A percentile compares a stretch with the other conserved stretches of the same genome.
phyloP scores from a whole-genome alignment of 805 yeast genomes.

The Lipomyces mesembrius region DNA sequence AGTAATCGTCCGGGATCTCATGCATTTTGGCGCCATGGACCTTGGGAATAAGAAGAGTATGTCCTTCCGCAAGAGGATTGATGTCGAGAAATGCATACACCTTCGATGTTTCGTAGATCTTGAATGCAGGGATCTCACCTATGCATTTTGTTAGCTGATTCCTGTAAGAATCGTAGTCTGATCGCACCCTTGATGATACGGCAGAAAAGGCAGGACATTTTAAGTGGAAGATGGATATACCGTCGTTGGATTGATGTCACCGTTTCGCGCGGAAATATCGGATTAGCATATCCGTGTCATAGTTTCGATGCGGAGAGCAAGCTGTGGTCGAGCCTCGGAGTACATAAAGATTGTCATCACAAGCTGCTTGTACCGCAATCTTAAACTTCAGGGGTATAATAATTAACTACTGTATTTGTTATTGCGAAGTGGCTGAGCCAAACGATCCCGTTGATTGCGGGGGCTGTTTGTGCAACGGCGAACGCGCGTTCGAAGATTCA shows the following conservation, averaged over 20 bases:
- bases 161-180: background rate
- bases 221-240: background rate
- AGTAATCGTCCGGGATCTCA: constrained; percentile 87
- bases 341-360: background rate
- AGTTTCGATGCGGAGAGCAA: too few species aligned
- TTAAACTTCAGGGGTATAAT: background rate
- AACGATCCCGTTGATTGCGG: background rate
- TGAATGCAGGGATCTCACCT: constrained; percentile 95
- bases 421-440: background rate
- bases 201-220: constrained; percentile 17
- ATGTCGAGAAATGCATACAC: constrained; percentile 86
- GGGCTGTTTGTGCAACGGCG: background rate
- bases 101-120: constrained; percentile 81
- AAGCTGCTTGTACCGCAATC: background rate
- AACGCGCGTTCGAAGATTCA: background rate
- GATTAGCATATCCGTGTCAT: too few species aligned
- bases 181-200: constrained; percentile 17
- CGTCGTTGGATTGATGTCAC: background rate
- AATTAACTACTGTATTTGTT: too few species aligned
- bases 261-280: too few species aligned
- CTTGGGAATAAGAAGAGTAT: constrained; percentile 88
- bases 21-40: constrained; percentile 92
- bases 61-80: constrained; percentile 90
- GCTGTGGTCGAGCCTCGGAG: too few species aligned
- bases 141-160: background rate